Base-by-base conservation (phyloP, 2,329 filamentous ascomycete genomes). In the Neurospora sp. region DNA sequence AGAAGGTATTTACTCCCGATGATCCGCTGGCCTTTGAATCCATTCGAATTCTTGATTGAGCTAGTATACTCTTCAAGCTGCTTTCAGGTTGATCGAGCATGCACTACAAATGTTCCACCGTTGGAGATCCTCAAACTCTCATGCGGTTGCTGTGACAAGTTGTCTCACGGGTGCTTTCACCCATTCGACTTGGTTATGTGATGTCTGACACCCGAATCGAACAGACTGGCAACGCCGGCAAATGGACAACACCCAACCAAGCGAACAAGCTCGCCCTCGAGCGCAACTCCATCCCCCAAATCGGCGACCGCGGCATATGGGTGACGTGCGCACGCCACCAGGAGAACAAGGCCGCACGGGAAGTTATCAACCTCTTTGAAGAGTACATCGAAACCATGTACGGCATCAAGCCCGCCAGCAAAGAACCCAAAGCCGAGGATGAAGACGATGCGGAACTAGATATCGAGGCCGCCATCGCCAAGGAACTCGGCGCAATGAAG, bases 251-350 rank as follows among this genome's bases (percentile, higher is more conserved):
- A 36, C 81, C 88, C 15, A 84, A 87, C 71, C 87, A 89, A 66
- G 82, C 84, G 75, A 80, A 81, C 40, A 89, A 85, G 76, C 74
- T 81, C 62, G 80, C 81, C 23, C 78, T 80, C 68, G 78, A 80
- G 71, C 79, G 80, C 73, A 83, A 83, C 52, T 82, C 79, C 46
- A 77, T 79, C 13, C 79, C 93, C 67, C 87, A 91, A 74, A 82
- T 90, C 5, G 91, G 91, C 5, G 90, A 93, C 76, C 82, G 85
- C 68, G 92, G 92, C 5, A 89, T 95, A 71, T 95, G 91, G 91
- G 89, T 90, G 38, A 93, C 91, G 0, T 94, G 91, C 77, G 88
- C 90, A 68, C 86, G 90, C 77, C 87, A 87, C 73, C 90, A 91
- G 81, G 91, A 92, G 79, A 84, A 83, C 58, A 90, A 89, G 78